Conservation (phyloP, 2,329 filamentous ascomycete species). For the Tolypocladium capitatum region DNA sequence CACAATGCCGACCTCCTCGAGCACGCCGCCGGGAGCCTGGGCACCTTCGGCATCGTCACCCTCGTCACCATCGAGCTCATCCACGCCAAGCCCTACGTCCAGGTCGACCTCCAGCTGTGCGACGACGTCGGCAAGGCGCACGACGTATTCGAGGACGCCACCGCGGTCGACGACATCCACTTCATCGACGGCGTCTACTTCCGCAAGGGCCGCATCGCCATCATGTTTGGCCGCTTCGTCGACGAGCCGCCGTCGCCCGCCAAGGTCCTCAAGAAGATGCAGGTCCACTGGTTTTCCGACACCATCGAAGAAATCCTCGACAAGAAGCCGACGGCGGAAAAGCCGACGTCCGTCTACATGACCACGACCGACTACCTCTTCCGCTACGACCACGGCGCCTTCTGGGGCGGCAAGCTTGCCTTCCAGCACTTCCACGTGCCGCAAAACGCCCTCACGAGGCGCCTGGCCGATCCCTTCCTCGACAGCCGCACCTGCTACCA, state of each 20-base stretch:
- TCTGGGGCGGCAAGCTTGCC: slow-evolving; percentile 37
- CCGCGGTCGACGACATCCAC: slow-evolving; percentile 20
- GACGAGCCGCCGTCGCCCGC: slow-evolving; percentile 31
- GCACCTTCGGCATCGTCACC: slow-evolving; percentile 43
- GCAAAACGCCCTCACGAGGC: slow-evolving; percentile 35
- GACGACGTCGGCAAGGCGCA: slow-evolving; percentile 16
- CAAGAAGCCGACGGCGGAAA: slow-evolving; percentile 12
- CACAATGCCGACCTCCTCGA: slow-evolving; percentile 36
- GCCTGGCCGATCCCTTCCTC: slow-evolving; percentile 36
- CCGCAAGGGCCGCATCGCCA: slow-evolving; percentile 28
- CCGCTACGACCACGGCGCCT: slow-evolving; percentile 42
- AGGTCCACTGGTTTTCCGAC: slow-evolving; percentile 17
- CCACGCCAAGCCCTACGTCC: slow-evolving; percentile 32
- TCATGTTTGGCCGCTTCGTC: slow-evolving; percentile 36
- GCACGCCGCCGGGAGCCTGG: slow-evolving; percentile 38
- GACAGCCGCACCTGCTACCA: slow-evolving; percentile 40
- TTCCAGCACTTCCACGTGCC: slow-evolving; percentile 38
- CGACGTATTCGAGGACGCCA: slow-evolving; percentile 22
- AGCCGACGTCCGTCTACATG: slow-evolving; percentile 16
- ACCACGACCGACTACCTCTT: slow-evolving; percentile 40
- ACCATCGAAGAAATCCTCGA: slow-evolving; percentile 13
- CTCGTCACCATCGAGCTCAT: slow-evolving; percentile 38
- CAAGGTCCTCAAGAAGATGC: slow-evolving; percentile 19
- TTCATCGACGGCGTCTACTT: slow-evolving; percentile 47
- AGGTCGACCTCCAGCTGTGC: slow-evolving; percentile 30